Conservation (phyloP, 108 stramenopile species). For the Skeletonema menzelii region DNA sequence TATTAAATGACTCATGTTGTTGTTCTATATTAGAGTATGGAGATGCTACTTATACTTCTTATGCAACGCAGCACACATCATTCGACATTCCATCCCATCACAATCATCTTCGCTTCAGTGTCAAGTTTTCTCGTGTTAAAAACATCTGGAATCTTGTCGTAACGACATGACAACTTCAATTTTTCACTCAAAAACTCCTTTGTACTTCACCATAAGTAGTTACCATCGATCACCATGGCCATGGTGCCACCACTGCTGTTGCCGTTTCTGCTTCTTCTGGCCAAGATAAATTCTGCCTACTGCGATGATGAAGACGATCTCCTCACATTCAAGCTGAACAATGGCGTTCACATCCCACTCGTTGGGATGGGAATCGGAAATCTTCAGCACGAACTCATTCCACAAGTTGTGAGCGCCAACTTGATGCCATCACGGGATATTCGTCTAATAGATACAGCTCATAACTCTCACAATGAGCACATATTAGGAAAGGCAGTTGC, state of each 20-base stretch:
- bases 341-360: slow-evolving; percentile 60
- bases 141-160: too few relatives aligned
- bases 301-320: slow-evolving; percentile 11
- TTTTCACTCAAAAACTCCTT: too few relatives aligned
- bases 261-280: neutral
- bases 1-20: neutral
- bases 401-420: slow-evolving; percentile 10
- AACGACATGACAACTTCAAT: too few relatives aligned
- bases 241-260: neutral
- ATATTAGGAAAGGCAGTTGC: slow-evolving; percentile 68
- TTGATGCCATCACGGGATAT: slow-evolving; percentile 50
- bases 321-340: slow-evolving; percentile 31
- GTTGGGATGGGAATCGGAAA: slow-evolving; percentile 87
- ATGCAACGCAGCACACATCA: too few relatives aligned
- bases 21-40: too few relatives aligned
- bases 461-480: slow-evolving; percentile 69
- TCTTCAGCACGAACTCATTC: slow-evolving; percentile 55
- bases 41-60: too few relatives aligned
- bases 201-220: too few relatives aligned
- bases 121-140: too few relatives aligned
- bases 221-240: neutral
- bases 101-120: too few relatives aligned
- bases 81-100: too few relatives aligned
- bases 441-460: slow-evolving; percentile 77
- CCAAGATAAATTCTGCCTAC: neutral